A percentile compares a stretch with the other conserved stretches of the same genome.
These are phyloP conservation scores for Saccharum spontaneum DNA, from an alignment of 176 grass and related monocot genomes.

Conservation along the genomic window DNA sequence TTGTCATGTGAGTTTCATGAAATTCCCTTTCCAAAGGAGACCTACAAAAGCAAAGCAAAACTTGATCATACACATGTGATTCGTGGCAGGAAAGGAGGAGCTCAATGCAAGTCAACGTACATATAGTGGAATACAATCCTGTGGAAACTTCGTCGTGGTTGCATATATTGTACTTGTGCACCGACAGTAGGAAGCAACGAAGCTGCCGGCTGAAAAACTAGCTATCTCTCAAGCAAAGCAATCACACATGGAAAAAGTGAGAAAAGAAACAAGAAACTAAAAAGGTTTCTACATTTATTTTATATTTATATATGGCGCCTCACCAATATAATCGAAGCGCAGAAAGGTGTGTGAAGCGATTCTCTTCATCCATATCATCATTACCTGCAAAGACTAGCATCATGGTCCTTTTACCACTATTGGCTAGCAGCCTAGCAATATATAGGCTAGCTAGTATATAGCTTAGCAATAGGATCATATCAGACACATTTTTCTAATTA, in stretches of 20 bases:
- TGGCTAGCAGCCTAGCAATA: no score
- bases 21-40: background rate
- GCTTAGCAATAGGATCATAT: no score
- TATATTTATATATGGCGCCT: background rate
- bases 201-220: background rate
- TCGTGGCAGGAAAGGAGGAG: background rate
- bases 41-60: background rate
- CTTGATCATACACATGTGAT: background rate
- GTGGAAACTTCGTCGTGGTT: background rate
- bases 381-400: slow-evolving; percentile 3
- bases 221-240: slow-evolving; percentile 1
- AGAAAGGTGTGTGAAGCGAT: slow-evolving; percentile 20
- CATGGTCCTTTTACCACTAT: background rate
- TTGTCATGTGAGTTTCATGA: background rate
- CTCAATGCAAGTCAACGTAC: background rate
- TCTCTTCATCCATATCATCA: slow-evolving; percentile 46
- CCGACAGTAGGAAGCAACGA: slow-evolving; percentile 43
- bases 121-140: background rate
- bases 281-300: slow-evolving; percentile 28
- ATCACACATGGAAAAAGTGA: background rate
- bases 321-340: slow-evolving; percentile 33
- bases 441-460: no score
- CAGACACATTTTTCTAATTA: no score
- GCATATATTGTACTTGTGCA: slow-evolving; percentile 30
- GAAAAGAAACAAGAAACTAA: background rate